Percentiles rank a stretch among this genome's conserved stretches.
Conservation (phyloP, 163 green algal species). For the Volvox carteri region DNA sequence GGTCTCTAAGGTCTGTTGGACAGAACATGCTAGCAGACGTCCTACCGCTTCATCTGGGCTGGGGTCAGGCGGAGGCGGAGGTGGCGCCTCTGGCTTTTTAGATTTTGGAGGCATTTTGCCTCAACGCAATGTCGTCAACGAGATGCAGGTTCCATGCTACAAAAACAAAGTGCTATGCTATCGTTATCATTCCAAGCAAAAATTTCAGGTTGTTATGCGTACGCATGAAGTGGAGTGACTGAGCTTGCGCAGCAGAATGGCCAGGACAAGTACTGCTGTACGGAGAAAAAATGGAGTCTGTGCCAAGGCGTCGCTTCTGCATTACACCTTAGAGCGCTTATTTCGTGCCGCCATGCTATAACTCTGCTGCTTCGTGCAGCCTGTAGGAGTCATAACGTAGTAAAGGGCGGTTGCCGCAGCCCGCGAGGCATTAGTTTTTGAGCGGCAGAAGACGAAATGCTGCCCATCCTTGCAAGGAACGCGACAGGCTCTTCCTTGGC, state of each 20-base stretch:
- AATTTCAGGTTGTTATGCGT: no score
- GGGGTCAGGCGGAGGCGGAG: conserved; percentile 53
- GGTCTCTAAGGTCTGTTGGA: conserved; percentile 42
- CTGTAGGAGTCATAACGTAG: no score
- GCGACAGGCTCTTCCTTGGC: conserved; percentile 21
- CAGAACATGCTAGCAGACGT: background rate
- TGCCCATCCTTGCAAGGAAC: conserved; percentile 41
- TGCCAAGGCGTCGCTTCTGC: background rate
- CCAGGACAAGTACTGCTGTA: conserved; percentile 18
- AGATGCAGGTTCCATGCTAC: background rate
- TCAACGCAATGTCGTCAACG: background rate
- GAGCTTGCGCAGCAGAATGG: no score
- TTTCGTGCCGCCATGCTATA: no score
- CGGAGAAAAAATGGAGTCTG: background rate
- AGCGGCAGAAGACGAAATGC: conserved; percentile 6
- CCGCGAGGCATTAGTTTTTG: background rate
- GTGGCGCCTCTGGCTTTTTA: conserved; percentile 60
- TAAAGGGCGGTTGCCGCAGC: background rate
- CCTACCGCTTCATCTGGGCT: conserved; percentile 60
- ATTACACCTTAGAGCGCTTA: no score
- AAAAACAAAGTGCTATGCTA: no score
- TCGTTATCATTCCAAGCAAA: no score
- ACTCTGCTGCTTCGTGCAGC: no score
- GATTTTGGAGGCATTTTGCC: conserved; percentile 62
- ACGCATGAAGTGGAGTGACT: no score